Evolutionary conservation across 2,329 filamentous ascomycete genomes (phyloP).

Genomic region (Pseudonectria foliicola): DNA sequence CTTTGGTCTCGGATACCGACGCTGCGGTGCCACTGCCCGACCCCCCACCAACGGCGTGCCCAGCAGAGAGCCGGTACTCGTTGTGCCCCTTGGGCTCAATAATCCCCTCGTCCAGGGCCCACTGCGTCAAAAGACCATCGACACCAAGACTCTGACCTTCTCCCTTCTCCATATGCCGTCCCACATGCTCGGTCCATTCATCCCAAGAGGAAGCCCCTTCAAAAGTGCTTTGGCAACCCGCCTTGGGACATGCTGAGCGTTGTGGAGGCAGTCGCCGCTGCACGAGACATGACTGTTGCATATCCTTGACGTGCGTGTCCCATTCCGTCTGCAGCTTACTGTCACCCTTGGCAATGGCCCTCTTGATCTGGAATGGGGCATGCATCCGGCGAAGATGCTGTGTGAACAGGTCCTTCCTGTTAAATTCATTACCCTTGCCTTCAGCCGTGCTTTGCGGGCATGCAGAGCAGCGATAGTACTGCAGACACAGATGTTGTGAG

Average conservation of each 20-base stretch:
- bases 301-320: slow-evolving; percentile 59
- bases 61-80: slow-evolving; percentile 44
- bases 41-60: slow-evolving; percentile 19
- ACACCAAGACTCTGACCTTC: slow-evolving; percentile 52
- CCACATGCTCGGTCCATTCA: slow-evolving; percentile 86
- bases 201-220: slow-evolving; percentile 74
- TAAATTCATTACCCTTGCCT: slow-evolving; percentile 66
- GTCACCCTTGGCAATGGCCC: slow-evolving; percentile 49
- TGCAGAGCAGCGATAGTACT: slow-evolving; percentile 57
- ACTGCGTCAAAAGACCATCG: slow-evolving; percentile 50
- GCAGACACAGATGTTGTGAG: slow-evolving; percentile 75
- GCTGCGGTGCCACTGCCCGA: slow-evolving; percentile 10
- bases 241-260: slow-evolving; percentile 61
- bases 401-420: slow-evolving; percentile 91
- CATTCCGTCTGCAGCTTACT: slow-evolving; percentile 54
- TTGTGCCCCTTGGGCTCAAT: slow-evolving; percentile 51
- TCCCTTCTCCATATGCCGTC: slow-evolving; percentile 76
- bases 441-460: slow-evolving; percentile 48
- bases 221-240: slow-evolving; percentile 66
- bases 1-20: slow-evolving; percentile 19
- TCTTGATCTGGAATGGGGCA: slow-evolving; percentile 58
- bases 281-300: slow-evolving; percentile 68
- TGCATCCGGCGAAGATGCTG: slow-evolving; percentile 96
- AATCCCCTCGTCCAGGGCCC: slow-evolving; percentile 57
- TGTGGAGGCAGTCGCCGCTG: slow-evolving; percentile 62